Evolutionary conservation across 2,329 filamentous ascomycete genomes (phyloP).

Genomic region (Alternaria gaisen): DNA sequence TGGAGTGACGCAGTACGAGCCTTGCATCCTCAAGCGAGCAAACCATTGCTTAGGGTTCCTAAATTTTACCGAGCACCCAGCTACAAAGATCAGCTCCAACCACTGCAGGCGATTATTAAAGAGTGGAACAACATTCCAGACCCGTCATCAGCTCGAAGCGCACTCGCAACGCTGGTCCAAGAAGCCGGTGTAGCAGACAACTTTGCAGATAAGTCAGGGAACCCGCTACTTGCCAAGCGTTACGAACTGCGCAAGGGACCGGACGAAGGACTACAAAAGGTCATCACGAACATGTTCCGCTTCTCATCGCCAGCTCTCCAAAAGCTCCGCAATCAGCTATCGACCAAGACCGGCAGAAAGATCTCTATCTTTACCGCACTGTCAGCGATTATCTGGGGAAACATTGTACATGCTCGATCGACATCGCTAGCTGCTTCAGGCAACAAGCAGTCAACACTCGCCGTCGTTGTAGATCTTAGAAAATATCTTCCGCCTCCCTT

Average conservation of each 20-base stretch:
- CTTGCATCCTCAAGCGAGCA: neutral
- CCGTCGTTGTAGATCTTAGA: slow-evolving; percentile 4
- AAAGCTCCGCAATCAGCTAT: neutral
- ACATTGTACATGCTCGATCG: slow-evolving; percentile 6
- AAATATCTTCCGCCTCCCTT: slow-evolving; percentile 3
- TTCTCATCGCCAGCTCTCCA: slow-evolving; percentile 1
- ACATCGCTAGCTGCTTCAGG: neutral
- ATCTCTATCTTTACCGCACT: slow-evolving; percentile 3
- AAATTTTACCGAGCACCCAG: neutral
- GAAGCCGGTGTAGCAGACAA: neutral
- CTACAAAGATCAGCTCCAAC: slow-evolving; percentile 4
- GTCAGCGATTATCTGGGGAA: slow-evolving; percentile 8
- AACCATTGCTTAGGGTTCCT: neutral
- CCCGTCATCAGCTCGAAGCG: slow-evolving; percentile 3
- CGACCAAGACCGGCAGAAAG: neutral
- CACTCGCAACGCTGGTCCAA: slow-evolving; percentile 1
- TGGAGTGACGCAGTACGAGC: slow-evolving; percentile 20
- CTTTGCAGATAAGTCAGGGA: neutral
- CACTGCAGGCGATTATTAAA: neutral
- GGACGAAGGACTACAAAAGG: slow-evolving; percentile 12
- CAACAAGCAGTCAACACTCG: slow-evolving; percentile 10
- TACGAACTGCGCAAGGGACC: neutral
- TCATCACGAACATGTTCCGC: slow-evolving; percentile 17
- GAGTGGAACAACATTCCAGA: neutral
- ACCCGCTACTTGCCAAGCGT: neutral